phyloP scores from a whole-genome alignment of 768 basidiomycete genomes.

The Tubosaeta sp. region DNA sequence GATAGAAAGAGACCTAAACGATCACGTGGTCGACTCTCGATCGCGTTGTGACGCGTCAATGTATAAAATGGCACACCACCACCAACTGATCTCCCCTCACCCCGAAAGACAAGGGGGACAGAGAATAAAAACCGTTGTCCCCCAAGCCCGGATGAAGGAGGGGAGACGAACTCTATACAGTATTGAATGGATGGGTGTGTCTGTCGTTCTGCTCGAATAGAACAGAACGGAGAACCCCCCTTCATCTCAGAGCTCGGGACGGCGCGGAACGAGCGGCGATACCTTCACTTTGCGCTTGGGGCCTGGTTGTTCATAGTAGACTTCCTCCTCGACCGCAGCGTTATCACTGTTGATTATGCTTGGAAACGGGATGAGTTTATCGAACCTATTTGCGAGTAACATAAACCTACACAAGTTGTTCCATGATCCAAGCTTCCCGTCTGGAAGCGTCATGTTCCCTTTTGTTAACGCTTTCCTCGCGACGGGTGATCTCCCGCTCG shows the following conservation, averaged over 20 bases:
- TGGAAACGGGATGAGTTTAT: constrained; percentile 5
- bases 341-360: constrained; percentile 69
- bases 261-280: constrained; percentile 78
- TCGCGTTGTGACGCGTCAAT: constrained; percentile 31
- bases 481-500: constrained; percentile 81
- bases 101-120: constrained; percentile 67
- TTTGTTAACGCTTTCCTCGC: constrained; percentile 81
- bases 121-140: constrained; percentile 66
- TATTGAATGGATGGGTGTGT: constrained; percentile 32
- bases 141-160: constrained; percentile 92
- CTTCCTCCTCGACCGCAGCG: constrained; percentile 73
- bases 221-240: constrained; percentile 54
- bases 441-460: constrained; percentile 84
- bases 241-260: constrained; percentile 95
- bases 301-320: constrained; percentile 67
- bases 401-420: constrained; percentile 73
- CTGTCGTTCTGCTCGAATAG: constrained; percentile 27
- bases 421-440: constrained; percentile 90
- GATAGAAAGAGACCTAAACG: constrained; percentile 27
- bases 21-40: constrained; percentile 21
- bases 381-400: not conserved
- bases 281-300: constrained; percentile 85
- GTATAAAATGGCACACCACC: constrained; percentile 16
- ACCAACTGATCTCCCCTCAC: constrained; percentile 37
- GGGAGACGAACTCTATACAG: constrained; percentile 72